Percentiles rank a stretch among this genome's conserved stretches.
These are phyloP conservation scores for Lentinus brumalis DNA, from an alignment of 768 basidiomycete species.

Conservation along the genomic window DNA sequence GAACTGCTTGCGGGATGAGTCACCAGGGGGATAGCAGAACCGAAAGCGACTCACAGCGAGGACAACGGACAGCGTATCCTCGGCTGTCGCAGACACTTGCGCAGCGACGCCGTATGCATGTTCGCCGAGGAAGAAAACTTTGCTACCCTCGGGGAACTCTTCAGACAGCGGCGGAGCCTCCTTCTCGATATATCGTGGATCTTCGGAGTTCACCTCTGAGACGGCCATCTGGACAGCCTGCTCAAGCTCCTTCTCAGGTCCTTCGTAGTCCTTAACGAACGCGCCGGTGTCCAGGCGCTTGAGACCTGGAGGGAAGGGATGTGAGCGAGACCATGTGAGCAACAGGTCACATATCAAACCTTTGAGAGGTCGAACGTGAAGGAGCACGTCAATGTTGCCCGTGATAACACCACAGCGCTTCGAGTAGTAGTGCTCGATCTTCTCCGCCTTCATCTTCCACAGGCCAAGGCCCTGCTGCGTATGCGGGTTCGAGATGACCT, in stretches of 20 bases:
- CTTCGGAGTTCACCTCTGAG: slow-evolving; percentile 79
- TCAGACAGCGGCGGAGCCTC: slow-evolving; percentile 79
- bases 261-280: slow-evolving; percentile 94
- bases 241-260: slow-evolving; percentile 75
- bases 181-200: slow-evolving; percentile 83
- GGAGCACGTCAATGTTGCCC: slow-evolving; percentile 73
- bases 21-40: not conserved
- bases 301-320: slow-evolving; percentile 55
- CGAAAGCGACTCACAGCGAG: slow-evolving; percentile 64
- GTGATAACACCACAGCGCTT: slow-evolving; percentile 88
- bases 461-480: slow-evolving; percentile 61
- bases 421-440: slow-evolving; percentile 82
- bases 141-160: slow-evolving; percentile 88
- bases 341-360: slow-evolving; percentile 46
- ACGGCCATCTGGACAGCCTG: slow-evolving; percentile 88
- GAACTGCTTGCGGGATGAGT: slow-evolving; percentile 53
- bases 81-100: slow-evolving; percentile 75
- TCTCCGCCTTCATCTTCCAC: slow-evolving; percentile 83
- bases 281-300: slow-evolving; percentile 88
- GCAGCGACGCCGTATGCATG: slow-evolving; percentile 96
- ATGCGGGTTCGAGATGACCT: slow-evolving; percentile 75
- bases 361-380: slow-evolving; percentile 91
- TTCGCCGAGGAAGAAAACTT: slow-evolving; percentile 95
- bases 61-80: slow-evolving; percentile 73
- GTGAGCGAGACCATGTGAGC: not conserved